Evolutionary conservation across 2,329 filamentous ascomycete genomes (phyloP).

Genomic region (Phoma herbarum): DNA sequence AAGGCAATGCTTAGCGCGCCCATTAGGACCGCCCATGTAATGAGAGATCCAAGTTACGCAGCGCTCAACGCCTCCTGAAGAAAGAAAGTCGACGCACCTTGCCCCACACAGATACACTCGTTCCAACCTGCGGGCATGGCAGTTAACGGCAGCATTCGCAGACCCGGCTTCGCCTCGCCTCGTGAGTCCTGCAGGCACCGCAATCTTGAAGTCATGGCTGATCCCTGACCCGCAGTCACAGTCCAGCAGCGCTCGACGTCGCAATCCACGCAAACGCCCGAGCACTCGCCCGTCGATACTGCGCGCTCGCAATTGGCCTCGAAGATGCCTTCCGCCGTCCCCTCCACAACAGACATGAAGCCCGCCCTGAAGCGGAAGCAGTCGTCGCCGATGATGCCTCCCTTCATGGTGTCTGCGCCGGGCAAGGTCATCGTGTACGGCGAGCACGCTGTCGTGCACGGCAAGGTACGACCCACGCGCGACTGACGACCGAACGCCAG

Average conservation of each 20-base stretch:
- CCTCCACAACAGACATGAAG: constrained; percentile 23
- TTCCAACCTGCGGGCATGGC: constrained; percentile 29
- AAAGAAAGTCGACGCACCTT: constrained; percentile 2
- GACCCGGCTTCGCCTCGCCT: constrained; percentile 32
- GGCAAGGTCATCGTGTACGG: constrained; percentile 99
- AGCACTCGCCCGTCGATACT: constrained; percentile 39
- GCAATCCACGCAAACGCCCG: constrained; percentile 40
- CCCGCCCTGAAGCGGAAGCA: constrained; percentile 42
- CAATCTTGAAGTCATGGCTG: constrained; percentile 21
- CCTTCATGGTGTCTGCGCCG: constrained; percentile 97
- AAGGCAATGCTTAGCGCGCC: constrained; percentile 14
- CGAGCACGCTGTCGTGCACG: constrained; percentile 97
- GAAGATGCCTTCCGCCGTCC: constrained; percentile 28
- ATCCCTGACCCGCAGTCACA: constrained; percentile 27
- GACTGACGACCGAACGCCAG: not conserved
- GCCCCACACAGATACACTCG: constrained; percentile 1
- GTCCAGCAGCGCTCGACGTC: constrained; percentile 35
- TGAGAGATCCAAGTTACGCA: constrained; percentile 11
- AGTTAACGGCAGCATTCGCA: constrained; percentile 38
- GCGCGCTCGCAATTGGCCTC: constrained; percentile 42
- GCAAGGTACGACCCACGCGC: constrained; percentile 70
- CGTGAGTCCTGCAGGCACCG: constrained; percentile 26
- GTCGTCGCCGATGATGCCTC: constrained; percentile 73
- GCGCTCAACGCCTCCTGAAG: constrained; percentile 22
- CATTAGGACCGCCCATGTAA: constrained; percentile 12